phyloP scores from a whole-genome alignment of 495 filamentous ascomycete species.

The Penicillium paxilli region DNA sequence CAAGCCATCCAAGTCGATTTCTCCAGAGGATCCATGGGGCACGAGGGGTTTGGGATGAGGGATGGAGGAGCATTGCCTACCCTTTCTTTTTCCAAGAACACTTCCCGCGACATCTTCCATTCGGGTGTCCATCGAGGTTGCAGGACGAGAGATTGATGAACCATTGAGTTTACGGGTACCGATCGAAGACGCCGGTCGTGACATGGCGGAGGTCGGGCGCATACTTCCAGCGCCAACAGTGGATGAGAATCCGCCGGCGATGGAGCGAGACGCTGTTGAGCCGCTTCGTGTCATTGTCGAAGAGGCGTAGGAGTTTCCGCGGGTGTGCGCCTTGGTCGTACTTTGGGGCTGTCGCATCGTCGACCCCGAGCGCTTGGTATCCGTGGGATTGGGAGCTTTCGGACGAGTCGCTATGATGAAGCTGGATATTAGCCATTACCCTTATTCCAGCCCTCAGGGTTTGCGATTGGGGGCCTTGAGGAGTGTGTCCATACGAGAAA shows the following conservation, averaged over 20 bases:
- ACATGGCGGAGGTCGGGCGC: conserved; percentile 47
- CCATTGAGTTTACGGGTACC: conserved; percentile 41
- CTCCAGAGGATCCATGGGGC: conserved; percentile 20
- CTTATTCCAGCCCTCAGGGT: no score
- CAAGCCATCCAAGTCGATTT: background rate
- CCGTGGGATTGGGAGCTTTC: conserved; percentile 50
- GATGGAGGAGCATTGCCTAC: conserved; percentile 54
- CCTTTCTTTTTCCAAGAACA: conserved; percentile 62
- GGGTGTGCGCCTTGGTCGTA: conserved; percentile 38
- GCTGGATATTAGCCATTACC: no score
- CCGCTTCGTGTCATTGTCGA: conserved; percentile 43
- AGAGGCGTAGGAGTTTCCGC: conserved; percentile 45
- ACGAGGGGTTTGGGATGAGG: conserved; percentile 22
- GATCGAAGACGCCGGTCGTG: conserved; percentile 50
- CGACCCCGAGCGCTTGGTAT: conserved; percentile 37
- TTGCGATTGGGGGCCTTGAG: background rate
- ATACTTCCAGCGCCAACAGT: conserved; percentile 52
- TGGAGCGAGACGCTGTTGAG: conserved; percentile 51
- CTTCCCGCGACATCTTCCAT: conserved; percentile 42
- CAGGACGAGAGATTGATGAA: conserved; percentile 52
- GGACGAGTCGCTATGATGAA: conserved; percentile 58
- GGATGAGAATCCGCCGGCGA: conserved; percentile 51
- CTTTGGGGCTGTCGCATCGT: conserved; percentile 31
- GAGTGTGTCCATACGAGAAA: conserved; percentile 32
- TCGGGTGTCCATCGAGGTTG: conserved; percentile 61